A percentile compares a stretch with the other conserved stretches of the same genome.
Evolutionary conservation across 352 stramenopile species (phyloP).

Genomic region (Globisporangium polare): DNA sequence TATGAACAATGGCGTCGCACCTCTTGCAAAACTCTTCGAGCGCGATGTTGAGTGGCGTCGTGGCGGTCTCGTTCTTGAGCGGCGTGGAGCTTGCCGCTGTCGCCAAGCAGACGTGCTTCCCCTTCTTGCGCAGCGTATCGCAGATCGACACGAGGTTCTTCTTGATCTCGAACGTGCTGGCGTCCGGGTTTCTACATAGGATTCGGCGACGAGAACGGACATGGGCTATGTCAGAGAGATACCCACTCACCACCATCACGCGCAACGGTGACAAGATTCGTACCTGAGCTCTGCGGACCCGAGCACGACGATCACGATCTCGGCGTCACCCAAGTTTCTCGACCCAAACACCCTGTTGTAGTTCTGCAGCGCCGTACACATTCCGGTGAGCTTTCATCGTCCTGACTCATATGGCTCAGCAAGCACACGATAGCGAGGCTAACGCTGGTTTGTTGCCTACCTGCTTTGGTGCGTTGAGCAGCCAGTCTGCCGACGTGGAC

Average conservation of each 20-base stretch:
- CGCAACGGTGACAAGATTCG: neutral
- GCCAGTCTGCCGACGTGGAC: conserved; percentile 60
- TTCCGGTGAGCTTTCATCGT: neutral
- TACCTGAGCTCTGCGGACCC: conserved; percentile 69
- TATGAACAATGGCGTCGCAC: conserved; percentile 20
- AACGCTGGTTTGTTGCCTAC: conserved; percentile 18
- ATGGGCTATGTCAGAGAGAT: neutral
- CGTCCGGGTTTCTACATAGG: conserved; percentile 21
- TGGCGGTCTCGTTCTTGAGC: conserved; percentile 28
- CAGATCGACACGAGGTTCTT: conserved; percentile 70
- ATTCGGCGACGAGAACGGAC: neutral
- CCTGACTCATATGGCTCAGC: neutral
- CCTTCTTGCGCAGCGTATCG: conserved; percentile 78
- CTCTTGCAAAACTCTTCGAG: conserved; percentile 77
- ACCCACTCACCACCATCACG: neutral
- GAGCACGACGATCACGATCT: conserved; percentile 77
- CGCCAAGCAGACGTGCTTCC: conserved; percentile 72
- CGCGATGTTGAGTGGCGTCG: conserved; percentile 46
- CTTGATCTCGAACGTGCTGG: conserved; percentile 31
- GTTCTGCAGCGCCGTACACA: conserved; percentile 27
- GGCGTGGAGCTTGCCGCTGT: conserved; percentile 48
- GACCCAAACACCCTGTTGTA: conserved; percentile 69
- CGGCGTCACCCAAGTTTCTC: conserved; percentile 50
- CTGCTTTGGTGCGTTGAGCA: conserved; percentile 55
- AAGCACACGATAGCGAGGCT: neutral